phyloP scores from a whole-genome alignment of 257 asterid genomes.

The Catharanthus roseus region DNA sequence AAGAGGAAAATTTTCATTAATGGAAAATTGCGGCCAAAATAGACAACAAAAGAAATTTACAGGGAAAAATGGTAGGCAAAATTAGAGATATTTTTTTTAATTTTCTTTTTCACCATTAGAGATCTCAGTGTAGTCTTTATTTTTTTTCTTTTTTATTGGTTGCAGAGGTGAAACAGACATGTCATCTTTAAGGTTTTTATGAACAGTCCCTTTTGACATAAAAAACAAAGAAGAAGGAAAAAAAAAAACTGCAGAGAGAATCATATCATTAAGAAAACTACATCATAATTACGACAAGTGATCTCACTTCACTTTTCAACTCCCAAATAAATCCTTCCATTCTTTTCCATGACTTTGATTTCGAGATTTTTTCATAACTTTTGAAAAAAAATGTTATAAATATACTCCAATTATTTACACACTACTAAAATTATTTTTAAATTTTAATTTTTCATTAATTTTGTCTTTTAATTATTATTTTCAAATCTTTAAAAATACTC shows the following conservation, averaged over 20 bases:
- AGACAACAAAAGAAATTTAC: slow-evolving; percentile 12
- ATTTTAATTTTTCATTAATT: too few species aligned
- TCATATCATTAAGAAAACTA: slow-evolving; percentile 19
- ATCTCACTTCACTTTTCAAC: slow-evolving; percentile 6
- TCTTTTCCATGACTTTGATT: neutral
- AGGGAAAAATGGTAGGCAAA: neutral
- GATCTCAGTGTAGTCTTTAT: neutral
- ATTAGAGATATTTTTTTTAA: neutral
- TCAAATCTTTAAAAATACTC: too few species aligned
- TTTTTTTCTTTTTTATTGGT: neutral
- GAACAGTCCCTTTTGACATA: slow-evolving; percentile 25
- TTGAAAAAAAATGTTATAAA: neutral
- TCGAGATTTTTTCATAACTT: neutral
- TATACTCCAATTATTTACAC: too few species aligned
- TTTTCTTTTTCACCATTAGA: neutral
- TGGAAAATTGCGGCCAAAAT: slow-evolving; percentile 28
- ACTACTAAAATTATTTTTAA: too few species aligned
- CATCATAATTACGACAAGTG: slow-evolving; percentile 29
- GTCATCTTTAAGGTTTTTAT: slow-evolving; percentile 15
- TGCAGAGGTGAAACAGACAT: slow-evolving; percentile 23
- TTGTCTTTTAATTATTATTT: too few species aligned
- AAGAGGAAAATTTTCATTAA: slow-evolving; percentile 21
- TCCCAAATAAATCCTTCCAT: neutral
- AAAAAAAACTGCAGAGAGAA: neutral
- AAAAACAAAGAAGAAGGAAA: slow-evolving; percentile 19